These are phyloP conservation scores for Trypanosoma mega DNA, from an alignment of 208 protist genomes.

Conservation along the genomic window DNA sequence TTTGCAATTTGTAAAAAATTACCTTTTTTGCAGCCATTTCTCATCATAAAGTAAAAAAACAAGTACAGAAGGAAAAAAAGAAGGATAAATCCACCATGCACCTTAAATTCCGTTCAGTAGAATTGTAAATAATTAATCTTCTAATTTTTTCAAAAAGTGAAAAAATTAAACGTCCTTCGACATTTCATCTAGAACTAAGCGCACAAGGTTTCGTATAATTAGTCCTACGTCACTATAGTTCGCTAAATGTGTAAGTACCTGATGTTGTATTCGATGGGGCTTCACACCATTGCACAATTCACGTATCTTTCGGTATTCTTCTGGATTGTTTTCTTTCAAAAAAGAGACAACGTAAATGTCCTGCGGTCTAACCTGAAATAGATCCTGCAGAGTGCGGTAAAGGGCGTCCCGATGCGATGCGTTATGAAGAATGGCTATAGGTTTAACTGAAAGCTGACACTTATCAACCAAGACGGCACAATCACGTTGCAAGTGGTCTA, in stretches of 20 bases:
- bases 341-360: constrained; percentile 81
- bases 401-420: constrained; percentile 74
- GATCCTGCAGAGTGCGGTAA: constrained; percentile 65
- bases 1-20: too few species aligned
- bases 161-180: constrained; percentile 19
- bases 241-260: constrained; percentile 77
- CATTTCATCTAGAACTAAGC: constrained; percentile 74
- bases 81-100: too few species aligned
- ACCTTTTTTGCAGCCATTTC: too few species aligned
- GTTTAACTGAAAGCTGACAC: constrained; percentile 64
- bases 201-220: constrained; percentile 82
- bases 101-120: too few species aligned
- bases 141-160: too few species aligned
- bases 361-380: constrained; percentile 71
- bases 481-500: constrained; percentile 77
- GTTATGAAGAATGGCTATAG: constrained; percentile 58
- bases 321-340: constrained; percentile 72
- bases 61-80: too few species aligned
- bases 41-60: too few species aligned
- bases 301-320: constrained; percentile 79
- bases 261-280: constrained; percentile 53
- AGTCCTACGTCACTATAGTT: constrained; percentile 86
- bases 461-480: constrained; percentile 35
- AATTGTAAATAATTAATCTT: too few species aligned
- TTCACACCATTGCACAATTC: constrained; percentile 74